Evolutionary conservation across 768 basidiomycete species (phyloP).

Genomic region (Cystoderma amianthinum): DNA sequence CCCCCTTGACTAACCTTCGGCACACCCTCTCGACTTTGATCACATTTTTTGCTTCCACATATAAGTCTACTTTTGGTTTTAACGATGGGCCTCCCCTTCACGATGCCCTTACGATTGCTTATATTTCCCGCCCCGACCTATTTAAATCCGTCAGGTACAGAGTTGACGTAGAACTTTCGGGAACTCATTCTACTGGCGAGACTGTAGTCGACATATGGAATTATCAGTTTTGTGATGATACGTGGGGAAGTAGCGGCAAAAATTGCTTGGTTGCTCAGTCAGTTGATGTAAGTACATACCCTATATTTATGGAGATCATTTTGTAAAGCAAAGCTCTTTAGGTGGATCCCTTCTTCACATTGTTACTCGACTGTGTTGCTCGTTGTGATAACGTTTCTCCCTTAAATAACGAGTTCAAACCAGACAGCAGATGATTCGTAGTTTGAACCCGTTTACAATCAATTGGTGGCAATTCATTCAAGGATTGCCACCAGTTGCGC

Average conservation of each 20-base stretch:
- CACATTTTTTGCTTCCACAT: slow-evolving; percentile 64
- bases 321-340: slow-evolving; percentile 15
- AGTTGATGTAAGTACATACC: slow-evolving; percentile 47
- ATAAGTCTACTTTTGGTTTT: slow-evolving; percentile 76
- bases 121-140: slow-evolving; percentile 60
- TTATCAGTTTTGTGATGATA: slow-evolving; percentile 50
- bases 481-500: too few species aligned
- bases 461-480: too few species aligned
- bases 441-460: too few species aligned
- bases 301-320: neutral
- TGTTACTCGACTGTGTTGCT: slow-evolving; percentile 54
- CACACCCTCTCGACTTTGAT: slow-evolving; percentile 72
- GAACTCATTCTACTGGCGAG: slow-evolving; percentile 62
- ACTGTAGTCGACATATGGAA: slow-evolving; percentile 78
- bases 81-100: slow-evolving; percentile 83
- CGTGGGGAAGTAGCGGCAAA: slow-evolving; percentile 68
- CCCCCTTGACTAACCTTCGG: slow-evolving; percentile 42
- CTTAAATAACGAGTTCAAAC: slow-evolving; percentile 30
- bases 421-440: too few species aligned
- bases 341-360: slow-evolving; percentile 59
- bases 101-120: slow-evolving; percentile 78
- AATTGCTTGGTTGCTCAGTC: slow-evolving; percentile 70
- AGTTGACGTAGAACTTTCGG: slow-evolving; percentile 77
- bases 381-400: slow-evolving; percentile 56
- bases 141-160: slow-evolving; percentile 60